phyloP scores from a whole-genome alignment of 2,329 filamentous ascomycete species.

The Penicillium psychrosexuale region DNA sequence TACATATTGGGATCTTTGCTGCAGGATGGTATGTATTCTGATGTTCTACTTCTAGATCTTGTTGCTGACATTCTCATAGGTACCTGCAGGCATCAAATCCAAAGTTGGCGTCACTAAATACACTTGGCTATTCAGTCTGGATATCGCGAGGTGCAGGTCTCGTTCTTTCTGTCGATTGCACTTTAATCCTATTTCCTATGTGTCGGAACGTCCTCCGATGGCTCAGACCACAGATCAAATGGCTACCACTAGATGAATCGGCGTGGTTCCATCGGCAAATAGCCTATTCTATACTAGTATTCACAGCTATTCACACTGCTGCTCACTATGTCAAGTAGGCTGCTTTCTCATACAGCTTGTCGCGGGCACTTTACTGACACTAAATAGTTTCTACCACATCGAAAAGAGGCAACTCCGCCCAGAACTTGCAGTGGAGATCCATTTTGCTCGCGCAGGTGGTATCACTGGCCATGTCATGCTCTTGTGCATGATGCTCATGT shows the following conservation, averaged over 20 bases:
- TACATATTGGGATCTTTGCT: constrained; percentile 76
- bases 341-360: neutral
- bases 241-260: constrained; percentile 91
- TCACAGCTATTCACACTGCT: constrained; percentile 70
- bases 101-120: constrained; percentile 74
- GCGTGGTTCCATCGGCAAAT: constrained; percentile 96
- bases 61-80: constrained; percentile 52
- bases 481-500: constrained; percentile 98
- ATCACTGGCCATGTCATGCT: constrained; percentile 97
- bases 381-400: constrained; percentile 84
- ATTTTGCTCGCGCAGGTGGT: constrained; percentile 83
- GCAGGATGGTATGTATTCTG: constrained; percentile 69
- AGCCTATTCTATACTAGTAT: constrained; percentile 83
- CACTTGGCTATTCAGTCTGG: constrained; percentile 85
- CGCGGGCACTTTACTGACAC: constrained; percentile 21
- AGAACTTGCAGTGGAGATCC: constrained; percentile 79
- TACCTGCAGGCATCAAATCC: constrained; percentile 69
- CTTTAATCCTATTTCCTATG: constrained; percentile 88
- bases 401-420: constrained; percentile 80
- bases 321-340: constrained; percentile 91
- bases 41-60: neutral
- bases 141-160: constrained; percentile 90
- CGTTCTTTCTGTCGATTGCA: constrained; percentile 76
- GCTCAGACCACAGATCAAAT: constrained; percentile 80
- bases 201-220: constrained; percentile 85